Percentiles rank a stretch among this genome's conserved stretches.
phyloP scores from a whole-genome alignment of 306 rosid species.

The Vigna hirtella region DNA sequence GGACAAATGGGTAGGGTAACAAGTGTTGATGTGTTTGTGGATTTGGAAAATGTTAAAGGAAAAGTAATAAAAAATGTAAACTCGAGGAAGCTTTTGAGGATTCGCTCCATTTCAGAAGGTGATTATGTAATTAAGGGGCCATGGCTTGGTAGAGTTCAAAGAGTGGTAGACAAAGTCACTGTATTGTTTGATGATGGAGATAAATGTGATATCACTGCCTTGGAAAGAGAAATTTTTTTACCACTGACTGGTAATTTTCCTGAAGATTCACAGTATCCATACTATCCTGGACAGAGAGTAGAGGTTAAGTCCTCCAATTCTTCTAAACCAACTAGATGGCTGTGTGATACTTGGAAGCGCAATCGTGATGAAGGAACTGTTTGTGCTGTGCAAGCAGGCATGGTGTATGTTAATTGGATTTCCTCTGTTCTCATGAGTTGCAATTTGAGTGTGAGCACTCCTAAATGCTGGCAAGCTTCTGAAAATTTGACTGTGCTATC shows the following conservation, averaged over 20 bases:
- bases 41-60: conserved; percentile 78
- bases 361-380: conserved; percentile 80
- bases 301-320: conserved; percentile 56
- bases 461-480: conserved; percentile 68
- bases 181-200: conserved; percentile 83
- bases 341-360: conserved; percentile 82
- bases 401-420: conserved; percentile 82
- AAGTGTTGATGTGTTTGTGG: conserved; percentile 68
- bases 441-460: conserved; percentile 57
- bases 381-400: conserved; percentile 75
- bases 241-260: conserved; percentile 66
- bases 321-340: conserved; percentile 77
- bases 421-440: conserved; percentile 60
- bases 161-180: conserved; percentile 72
- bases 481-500: conserved; percentile 69
- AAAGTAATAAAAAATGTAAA: conserved; percentile 61
- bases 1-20: conserved; percentile 91
- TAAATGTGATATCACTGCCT: conserved; percentile 62
- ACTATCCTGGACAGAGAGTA: conserved; percentile 94
- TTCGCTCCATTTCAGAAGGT: conserved; percentile 75
- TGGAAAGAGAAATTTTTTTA: conserved; percentile 67
- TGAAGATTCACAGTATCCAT: conserved; percentile 85
- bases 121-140: conserved; percentile 78
- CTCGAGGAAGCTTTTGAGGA: conserved; percentile 65
- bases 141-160: conserved; percentile 86